Evolutionary conservation across 164 flowering plant species (phyloP).

Genomic region (Liriodendron chinense): DNA sequence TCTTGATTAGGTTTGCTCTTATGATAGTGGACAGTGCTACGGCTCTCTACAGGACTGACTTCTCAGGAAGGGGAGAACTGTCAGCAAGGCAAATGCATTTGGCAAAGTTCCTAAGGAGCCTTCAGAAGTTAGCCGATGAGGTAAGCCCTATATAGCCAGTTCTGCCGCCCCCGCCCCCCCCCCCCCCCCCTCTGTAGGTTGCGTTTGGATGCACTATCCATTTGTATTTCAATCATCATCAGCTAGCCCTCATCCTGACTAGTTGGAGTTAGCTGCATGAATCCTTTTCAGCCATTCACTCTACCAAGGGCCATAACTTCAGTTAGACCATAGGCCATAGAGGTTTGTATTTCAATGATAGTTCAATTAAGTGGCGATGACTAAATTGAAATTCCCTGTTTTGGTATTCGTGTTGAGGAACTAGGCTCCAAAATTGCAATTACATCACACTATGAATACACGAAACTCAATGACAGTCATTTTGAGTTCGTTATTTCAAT

Average conservation of each 20-base stretch:
- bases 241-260: too few species aligned
- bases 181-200: neutral
- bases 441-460: neutral
- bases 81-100: slow-evolving; percentile 89
- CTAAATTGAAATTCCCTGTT: neutral
- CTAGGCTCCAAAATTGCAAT: neutral
- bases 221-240: too few species aligned
- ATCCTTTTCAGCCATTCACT: too few species aligned
- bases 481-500: too few species aligned
- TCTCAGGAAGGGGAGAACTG: slow-evolving; percentile 91
- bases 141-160: slow-evolving; percentile 23
- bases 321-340: too few species aligned
- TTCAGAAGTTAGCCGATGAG: slow-evolving; percentile 97
- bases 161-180: neutral
- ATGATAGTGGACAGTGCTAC: slow-evolving; percentile 95
- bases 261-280: too few species aligned
- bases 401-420: neutral
- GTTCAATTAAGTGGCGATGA: neutral
- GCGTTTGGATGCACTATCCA: too few species aligned
- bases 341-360: neutral
- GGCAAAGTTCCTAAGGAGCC: slow-evolving; percentile 43
- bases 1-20: slow-evolving; percentile 69
- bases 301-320: too few species aligned
- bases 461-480: too few species aligned
- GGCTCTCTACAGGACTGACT: slow-evolving; percentile 88